Base-by-base conservation (phyloP, 73 alveolate genomes). In the Halteria grandinella region DNA sequence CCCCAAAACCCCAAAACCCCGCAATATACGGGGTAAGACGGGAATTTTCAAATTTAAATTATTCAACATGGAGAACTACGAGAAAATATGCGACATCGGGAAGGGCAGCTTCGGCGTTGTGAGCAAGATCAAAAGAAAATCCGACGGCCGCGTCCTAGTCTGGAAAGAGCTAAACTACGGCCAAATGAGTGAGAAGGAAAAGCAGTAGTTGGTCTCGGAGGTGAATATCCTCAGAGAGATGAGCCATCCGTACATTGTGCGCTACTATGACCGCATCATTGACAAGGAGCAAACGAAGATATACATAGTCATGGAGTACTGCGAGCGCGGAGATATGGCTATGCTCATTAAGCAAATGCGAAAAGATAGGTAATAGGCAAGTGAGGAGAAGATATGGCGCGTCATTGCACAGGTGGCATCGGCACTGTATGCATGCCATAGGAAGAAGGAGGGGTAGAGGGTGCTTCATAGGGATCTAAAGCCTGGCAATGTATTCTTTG, bases 81-180 rank as follows among this genome's bases (percentile, higher is more conserved):
- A 87, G 52, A 89, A 83, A 75, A 63, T 88, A 43, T 72, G 71
- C 28, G 59, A 77, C 39, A 79, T 91, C 39, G 97, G 98, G n/a
- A 92, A 85, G 58, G 97, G 97, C 20, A 84, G 91, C 62, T 94
- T 94, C 52, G 97, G 98, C 48, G 59, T 87, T 5, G 95, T 92
- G 37, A 51, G 90, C 72, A 94, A 94, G 76, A 85, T 94, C 33
- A 63, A 63, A 43, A 5, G 98, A 53, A 94, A 87, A 47, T 45
- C 90, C 7, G 97, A 91, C 77, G 79, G 79, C 48, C 84, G 84
- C 28, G 32, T 93, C 15, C 76, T 95, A 64, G 96, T 94, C 12
- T 95, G 98, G 94, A 95, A 95, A 73, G 98, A 95, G 59, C 59
- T 95, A 37, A 90, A 93, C 36, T 95, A 93, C 63, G 94, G 97